Conservation (phyloP, 2,329 filamentous ascomycete genomes). For the Aspergillus bombycis region DNA sequence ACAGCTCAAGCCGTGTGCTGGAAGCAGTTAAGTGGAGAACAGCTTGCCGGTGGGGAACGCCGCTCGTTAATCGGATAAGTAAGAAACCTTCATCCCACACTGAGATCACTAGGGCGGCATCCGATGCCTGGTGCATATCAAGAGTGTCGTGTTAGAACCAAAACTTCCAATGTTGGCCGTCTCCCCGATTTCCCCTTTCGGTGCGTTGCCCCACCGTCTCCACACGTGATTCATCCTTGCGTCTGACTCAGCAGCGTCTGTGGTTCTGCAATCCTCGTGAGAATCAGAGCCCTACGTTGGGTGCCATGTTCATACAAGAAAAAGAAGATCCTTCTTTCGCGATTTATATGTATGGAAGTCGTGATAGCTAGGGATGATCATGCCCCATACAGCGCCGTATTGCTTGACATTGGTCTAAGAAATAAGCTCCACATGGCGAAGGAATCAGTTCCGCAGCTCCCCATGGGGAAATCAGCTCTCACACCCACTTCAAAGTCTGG, state of each 20-base stretch:
- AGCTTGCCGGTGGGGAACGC: slow-evolving; percentile 18
- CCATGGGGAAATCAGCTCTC: slow-evolving; percentile 8
- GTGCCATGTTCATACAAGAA: not conserved
- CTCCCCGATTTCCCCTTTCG: slow-evolving; percentile 27
- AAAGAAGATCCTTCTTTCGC: not conserved
- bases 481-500: not conserved
- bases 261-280: not conserved
- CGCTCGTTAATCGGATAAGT: slow-evolving; percentile 14
- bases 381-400: not conserved
- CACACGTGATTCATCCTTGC: slow-evolving; percentile 20
- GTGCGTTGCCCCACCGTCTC: slow-evolving; percentile 14
- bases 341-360: not conserved
- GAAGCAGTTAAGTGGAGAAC: slow-evolving; percentile 16
- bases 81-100: slow-evolving; percentile 13
- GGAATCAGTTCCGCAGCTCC: slow-evolving; percentile 5
- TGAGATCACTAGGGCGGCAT: slow-evolving; percentile 4
- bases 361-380: not conserved
- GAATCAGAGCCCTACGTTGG: not conserved
- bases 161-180: slow-evolving; percentile 25
- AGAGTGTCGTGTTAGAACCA: slow-evolving; percentile 13
- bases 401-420: not conserved
- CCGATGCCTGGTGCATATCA: slow-evolving; percentile 11
- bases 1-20: slow-evolving; percentile 16
- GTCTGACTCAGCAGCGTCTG: slow-evolving; percentile 14
- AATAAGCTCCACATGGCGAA: slow-evolving; percentile 2